phyloP scores from a whole-genome alignment of 139 green algal species.

The Auxenochlorella pyrenoidosa region DNA sequence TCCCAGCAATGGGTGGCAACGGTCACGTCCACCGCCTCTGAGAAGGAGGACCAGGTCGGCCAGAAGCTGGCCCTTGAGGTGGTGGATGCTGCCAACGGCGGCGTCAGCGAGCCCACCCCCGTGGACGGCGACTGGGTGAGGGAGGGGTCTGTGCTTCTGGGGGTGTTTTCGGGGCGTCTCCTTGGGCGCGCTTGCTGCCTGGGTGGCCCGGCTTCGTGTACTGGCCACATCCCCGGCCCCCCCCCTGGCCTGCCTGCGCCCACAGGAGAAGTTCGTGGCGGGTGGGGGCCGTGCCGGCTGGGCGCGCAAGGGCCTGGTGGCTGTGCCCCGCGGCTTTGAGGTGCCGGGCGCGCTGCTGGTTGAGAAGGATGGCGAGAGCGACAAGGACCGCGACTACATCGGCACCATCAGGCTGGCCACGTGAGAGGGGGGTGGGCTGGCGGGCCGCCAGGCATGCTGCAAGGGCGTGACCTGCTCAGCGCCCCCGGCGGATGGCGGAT shows the following conservation, averaged over 20 bases:
- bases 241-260: too few relatives aligned
- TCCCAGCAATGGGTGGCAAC: slow-evolving; percentile 5
- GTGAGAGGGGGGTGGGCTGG: neutral
- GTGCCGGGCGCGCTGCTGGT: neutral
- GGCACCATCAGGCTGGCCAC: neutral
- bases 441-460: neutral
- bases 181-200: too few relatives aligned
- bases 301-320: neutral
- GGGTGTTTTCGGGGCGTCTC: too few relatives aligned
- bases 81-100: neutral
- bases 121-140: neutral
- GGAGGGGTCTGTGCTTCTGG: too few relatives aligned
- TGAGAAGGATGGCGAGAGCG: neutral
- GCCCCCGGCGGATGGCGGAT: too few relatives aligned
- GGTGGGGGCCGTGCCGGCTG: neutral
- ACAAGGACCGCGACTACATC: slow-evolving; percentile 4
- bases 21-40: neutral
- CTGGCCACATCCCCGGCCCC: too few relatives aligned
- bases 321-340: neutral
- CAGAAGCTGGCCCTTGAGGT: neutral
- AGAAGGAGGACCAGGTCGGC: neutral
- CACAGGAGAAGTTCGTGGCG: neutral
- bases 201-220: too few relatives aligned
- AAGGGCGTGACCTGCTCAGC: neutral
- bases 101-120: neutral